A percentile compares a stretch with the other conserved stretches of the same genome.
Conservation (phyloP, 2,329 filamentous ascomycete species). For the Bipolaris sorokiniana region DNA sequence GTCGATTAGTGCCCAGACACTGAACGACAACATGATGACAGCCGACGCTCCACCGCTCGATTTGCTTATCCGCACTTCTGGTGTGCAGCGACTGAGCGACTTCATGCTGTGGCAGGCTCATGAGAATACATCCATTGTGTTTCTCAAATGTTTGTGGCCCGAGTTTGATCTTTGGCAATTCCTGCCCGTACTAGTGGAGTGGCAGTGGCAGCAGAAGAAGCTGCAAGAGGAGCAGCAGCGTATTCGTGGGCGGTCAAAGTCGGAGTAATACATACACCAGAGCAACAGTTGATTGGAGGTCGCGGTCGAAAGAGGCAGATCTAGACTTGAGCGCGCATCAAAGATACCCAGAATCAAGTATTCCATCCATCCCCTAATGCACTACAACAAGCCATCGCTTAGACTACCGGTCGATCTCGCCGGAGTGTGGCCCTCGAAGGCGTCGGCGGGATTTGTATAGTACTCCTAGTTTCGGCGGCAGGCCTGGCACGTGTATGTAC, state of each 20-base stretch:
- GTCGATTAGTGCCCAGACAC: constrained; percentile 79
- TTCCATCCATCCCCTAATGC: constrained; percentile 26
- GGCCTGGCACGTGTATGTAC: constrained; percentile 11
- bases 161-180: constrained; percentile 96
- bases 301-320: constrained; percentile 12
- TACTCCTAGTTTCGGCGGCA: neutral
- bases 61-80: constrained; percentile 88
- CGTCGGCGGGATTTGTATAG: neutral
- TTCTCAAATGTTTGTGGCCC: constrained; percentile 91
- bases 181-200: constrained; percentile 88
- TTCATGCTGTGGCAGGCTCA: constrained; percentile 99
- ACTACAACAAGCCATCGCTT: constrained; percentile 20
- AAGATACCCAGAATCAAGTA: constrained; percentile 35
- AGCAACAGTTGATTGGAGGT: constrained; percentile 6
- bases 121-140: constrained; percentile 89
- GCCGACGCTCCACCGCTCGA: constrained; percentile 85
- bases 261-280: constrained; percentile 24
- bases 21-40: constrained; percentile 88
- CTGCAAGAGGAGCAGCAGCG: constrained; percentile 46
- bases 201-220: constrained; percentile 69
- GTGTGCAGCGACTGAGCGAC: constrained; percentile 89
- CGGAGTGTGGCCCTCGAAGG: neutral
- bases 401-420: constrained; percentile 17
- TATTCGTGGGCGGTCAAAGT: constrained; percentile 36
- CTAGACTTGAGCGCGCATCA: constrained; percentile 24